A percentile compares a stretch with the other conserved stretches of the same genome.
Evolutionary conservation across 1,284 basidiomycete genomes (phyloP).

Genomic region (Agroathelia rolfsii): DNA sequence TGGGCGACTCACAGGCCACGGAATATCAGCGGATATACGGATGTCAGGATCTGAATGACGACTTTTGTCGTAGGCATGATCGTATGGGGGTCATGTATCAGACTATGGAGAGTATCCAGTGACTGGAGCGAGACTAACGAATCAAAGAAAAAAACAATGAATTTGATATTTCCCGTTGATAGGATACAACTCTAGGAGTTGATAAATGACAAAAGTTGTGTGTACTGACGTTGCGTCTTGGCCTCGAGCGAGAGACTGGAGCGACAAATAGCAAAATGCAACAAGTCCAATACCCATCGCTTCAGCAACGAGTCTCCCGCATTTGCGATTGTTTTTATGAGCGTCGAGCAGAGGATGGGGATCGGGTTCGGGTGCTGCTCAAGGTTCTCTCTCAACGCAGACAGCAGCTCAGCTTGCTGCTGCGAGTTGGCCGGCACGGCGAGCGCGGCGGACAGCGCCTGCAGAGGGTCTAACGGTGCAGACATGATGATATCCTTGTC

Average conservation of each 20-base stretch:
- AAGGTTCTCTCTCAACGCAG: conserved; percentile 65
- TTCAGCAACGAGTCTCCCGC: conserved; percentile 76
- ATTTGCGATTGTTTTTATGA: conserved; percentile 66
- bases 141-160: conserved; percentile 22
- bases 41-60: conserved; percentile 74
- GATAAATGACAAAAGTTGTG: too few species aligned
- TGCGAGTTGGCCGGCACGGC: conserved; percentile 69
- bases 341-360: conserved; percentile 68
- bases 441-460: conserved; percentile 70
- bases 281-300: conserved; percentile 81
- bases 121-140: conserved; percentile 67
- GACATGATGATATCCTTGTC: too few species aligned
- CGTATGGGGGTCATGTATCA: conserved; percentile 62
- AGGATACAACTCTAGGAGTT: conserved; percentile 17
- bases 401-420: conserved; percentile 75
- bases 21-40: conserved; percentile 87
- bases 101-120: conserved; percentile 61
- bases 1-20: conserved; percentile 57
- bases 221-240: conserved; percentile 79
- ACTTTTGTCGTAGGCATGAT: conserved; percentile 75
- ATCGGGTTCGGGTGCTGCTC: conserved; percentile 75
- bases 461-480: conserved; percentile 67
- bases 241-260: conserved; percentile 62
- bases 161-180: conserved; percentile 8
- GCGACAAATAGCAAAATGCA: conserved; percentile 78